Conservation (phyloP, 2,329 filamentous ascomycete species). For the Xylariaceae sp. region DNA sequence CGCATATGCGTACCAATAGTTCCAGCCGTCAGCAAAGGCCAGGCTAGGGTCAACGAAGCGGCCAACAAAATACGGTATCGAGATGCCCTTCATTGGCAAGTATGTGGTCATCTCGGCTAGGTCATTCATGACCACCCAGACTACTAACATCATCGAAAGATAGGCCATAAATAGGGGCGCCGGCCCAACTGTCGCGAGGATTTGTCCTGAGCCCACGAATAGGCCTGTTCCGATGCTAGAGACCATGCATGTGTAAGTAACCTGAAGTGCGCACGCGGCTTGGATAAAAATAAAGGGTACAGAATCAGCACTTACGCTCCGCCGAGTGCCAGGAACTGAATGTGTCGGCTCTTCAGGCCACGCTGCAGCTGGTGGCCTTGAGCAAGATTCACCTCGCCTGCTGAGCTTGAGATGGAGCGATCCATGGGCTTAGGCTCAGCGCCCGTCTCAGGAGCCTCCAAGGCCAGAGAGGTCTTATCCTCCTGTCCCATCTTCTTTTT, state of each 20-base stretch:
- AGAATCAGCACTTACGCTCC: slow-evolving; percentile 44
- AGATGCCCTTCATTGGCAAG: slow-evolving; percentile 61
- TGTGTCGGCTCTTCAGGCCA: slow-evolving; percentile 64
- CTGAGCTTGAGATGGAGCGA: slow-evolving; percentile 29
- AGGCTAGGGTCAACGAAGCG: slow-evolving; percentile 62
- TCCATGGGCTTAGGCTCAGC: slow-evolving; percentile 34
- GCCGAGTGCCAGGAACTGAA: slow-evolving; percentile 65
- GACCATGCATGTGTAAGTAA: slow-evolving; percentile 19
- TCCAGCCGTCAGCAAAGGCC: slow-evolving; percentile 64
- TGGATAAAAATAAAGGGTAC: background rate
- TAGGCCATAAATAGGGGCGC: slow-evolving; percentile 76
- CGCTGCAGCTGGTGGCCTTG: slow-evolving; percentile 54
- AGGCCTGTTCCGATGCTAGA: slow-evolving; percentile 65
- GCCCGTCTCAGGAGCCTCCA: slow-evolving; percentile 30
- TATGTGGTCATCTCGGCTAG: slow-evolving; percentile 62
- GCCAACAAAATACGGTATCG: slow-evolving; percentile 61
- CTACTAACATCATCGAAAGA: slow-evolving; percentile 58
- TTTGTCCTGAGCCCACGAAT: slow-evolving; percentile 65
- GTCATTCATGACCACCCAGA: slow-evolving; percentile 61
- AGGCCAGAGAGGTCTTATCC: slow-evolving; percentile 21
- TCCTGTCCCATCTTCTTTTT: slow-evolving; percentile 26
- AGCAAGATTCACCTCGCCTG: slow-evolving; percentile 43
- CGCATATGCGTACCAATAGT: slow-evolving; percentile 67
- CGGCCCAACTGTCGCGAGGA: slow-evolving; percentile 62
- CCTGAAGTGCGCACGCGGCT: background rate